Percentiles rank a stretch among this genome's conserved stretches.
These are phyloP conservation scores for Mycena pura DNA, from an alignment of 768 basidiomycete species.

Conservation along the genomic window DNA sequence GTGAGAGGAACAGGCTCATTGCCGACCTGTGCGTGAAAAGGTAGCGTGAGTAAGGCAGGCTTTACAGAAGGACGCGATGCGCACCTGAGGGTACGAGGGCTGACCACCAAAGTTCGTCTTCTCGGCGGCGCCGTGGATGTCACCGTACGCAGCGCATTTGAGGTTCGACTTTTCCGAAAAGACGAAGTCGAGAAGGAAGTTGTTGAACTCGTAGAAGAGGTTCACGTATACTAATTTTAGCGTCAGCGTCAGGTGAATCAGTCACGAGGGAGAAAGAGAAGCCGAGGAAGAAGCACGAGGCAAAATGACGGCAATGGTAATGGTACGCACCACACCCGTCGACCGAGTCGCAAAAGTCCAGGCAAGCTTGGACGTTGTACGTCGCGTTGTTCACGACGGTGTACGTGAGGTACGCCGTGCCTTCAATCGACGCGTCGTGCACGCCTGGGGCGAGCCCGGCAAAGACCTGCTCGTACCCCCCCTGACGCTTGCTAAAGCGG, in stretches of 20 bases:
- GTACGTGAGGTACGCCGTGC: constrained; percentile 57
- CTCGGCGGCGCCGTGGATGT: constrained; percentile 49
- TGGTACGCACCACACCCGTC: constrained; percentile 49
- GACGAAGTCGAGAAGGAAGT: constrained; percentile 46
- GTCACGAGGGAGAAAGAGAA: not conserved
- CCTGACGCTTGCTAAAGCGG: constrained; percentile 28
- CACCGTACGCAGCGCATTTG: constrained; percentile 55
- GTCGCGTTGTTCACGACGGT: constrained; percentile 52
- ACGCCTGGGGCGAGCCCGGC: constrained; percentile 42
- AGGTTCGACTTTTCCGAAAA: constrained; percentile 49
- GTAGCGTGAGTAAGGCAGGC: not conserved
- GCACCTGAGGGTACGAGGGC: constrained; percentile 39
- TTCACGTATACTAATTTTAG: constrained; percentile 51
- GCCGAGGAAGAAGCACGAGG: not conserved
- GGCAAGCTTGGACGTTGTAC: constrained; percentile 51
- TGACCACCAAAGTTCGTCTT: constrained; percentile 55
- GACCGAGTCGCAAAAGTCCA: constrained; percentile 46
- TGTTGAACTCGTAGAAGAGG: constrained; percentile 57
- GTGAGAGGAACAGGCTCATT: constrained; percentile 33
- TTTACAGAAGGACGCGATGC: not conserved
- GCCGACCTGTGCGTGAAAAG: constrained; percentile 33
- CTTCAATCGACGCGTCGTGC: constrained; percentile 49
- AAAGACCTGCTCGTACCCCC: constrained; percentile 42
- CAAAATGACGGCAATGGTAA: not conserved
- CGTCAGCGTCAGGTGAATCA: not conserved